These are phyloP conservation scores for Phytophthora capsici DNA, from an alignment of 352 stramenopile genomes.

Conservation along the genomic window DNA sequence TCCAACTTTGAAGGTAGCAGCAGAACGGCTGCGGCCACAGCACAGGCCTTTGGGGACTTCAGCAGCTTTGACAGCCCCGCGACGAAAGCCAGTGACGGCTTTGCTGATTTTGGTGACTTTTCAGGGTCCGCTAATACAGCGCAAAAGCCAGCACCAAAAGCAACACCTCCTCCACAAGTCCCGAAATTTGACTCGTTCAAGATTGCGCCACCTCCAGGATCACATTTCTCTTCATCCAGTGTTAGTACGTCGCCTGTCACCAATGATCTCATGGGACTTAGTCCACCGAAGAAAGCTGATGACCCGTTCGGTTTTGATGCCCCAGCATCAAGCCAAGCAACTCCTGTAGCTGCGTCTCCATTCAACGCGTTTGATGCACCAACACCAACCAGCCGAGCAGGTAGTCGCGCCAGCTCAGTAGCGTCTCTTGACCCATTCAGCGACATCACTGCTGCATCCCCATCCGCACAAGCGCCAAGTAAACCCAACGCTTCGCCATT, in stretches of 20 bases:
- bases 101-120: constrained; percentile 72
- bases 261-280: constrained; percentile 79
- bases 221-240: constrained; percentile 49
- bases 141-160: constrained; percentile 38
- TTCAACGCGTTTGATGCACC: constrained; percentile 49
- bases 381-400: constrained; percentile 30
- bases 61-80: constrained; percentile 49
- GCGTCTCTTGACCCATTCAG: constrained; percentile 52
- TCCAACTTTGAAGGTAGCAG: constrained; percentile 65
- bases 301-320: constrained; percentile 70
- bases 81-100: constrained; percentile 30
- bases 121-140: constrained; percentile 26
- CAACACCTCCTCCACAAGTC: constrained; percentile 25
- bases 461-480: constrained; percentile 11
- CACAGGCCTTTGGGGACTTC: constrained; percentile 55
- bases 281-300: constrained; percentile 43
- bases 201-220: constrained; percentile 63
- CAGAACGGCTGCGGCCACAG: constrained; percentile 29
- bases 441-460: constrained; percentile 24
- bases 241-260: constrained; percentile 22
- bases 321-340: constrained; percentile 24
- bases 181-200: constrained; percentile 75
- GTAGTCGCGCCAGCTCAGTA: constrained; percentile 20
- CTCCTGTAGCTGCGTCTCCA: constrained; percentile 34
- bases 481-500: constrained; percentile 45